Conservation (phyloP, 208 protist genomes). For the Entamoeba invadens region DNA sequence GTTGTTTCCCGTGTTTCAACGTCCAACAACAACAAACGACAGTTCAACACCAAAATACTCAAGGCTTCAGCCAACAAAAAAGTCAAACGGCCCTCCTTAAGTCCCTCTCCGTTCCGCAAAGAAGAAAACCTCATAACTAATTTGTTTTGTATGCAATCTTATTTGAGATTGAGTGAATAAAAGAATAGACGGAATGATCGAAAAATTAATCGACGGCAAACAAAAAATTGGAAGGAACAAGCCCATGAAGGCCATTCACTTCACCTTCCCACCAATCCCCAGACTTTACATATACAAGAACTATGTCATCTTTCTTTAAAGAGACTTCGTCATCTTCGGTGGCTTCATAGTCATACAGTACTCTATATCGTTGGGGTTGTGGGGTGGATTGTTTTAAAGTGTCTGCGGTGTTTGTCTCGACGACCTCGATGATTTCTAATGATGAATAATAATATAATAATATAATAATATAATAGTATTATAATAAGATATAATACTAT, state of each 20-base stretch:
- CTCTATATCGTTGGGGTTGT: not conserved
- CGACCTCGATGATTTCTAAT: not conserved
- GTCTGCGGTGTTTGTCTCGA: not conserved
- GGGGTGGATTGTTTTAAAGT: not conserved
- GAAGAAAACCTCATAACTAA: too few species aligned
- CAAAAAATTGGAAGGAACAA: not conserved
- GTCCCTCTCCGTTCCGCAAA: not conserved
- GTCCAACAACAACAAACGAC: not conserved
- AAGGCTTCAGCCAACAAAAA: not conserved
- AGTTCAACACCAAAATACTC: not conserved
- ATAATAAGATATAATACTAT: not conserved
- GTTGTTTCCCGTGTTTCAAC: not conserved
- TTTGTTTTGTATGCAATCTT: too few species aligned
- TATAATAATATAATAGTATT: not conserved
- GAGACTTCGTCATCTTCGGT: not conserved
- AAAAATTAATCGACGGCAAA: not conserved
- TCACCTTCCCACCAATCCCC: not conserved
- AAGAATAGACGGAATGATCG: too few species aligned
- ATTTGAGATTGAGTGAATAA: too few species aligned
- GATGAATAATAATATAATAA: not conserved
- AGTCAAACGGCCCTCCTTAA: not conserved
- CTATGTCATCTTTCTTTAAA: not conserved
- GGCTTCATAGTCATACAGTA: not conserved
- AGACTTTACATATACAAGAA: not conserved
- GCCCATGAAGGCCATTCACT: not conserved